Evolutionary conservation across 2,329 filamentous ascomycete species (phyloP), one percentile per base, ranked within the genome.

Genomic region (Paracorniculantispora psalliotae): DNA sequence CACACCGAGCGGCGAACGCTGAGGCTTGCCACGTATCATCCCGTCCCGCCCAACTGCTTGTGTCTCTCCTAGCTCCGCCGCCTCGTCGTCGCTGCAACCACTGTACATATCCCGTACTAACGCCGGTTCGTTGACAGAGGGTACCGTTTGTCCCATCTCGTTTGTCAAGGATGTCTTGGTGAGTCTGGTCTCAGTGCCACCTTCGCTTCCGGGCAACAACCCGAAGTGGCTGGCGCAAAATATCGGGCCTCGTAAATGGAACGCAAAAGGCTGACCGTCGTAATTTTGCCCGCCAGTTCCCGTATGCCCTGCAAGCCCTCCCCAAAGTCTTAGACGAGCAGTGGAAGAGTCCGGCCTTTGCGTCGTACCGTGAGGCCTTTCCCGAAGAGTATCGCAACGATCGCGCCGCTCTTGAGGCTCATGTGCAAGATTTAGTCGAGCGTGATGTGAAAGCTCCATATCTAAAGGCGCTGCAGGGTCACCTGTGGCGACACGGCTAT

Each of bases 121-220:
- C 41, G 15, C 51, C 41, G 64, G 62, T 9, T 33, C 28, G 5
- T 46, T 49, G n/a, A 39, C 66, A 92, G 89, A 92, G 81, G 89
- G 90, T 63, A 92, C 90, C 52, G 86, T 92, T 63, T 92, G 89
- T 72, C 88, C 88, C 66, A 91, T 92, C 71, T 90, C 87, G 66
- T 92, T 92, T 74, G 90, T 92, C 74, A 90, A 90, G 76, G 87
- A 92, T 72, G 84, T 90, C 64, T 78, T 92, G 77, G 90, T 92
- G 84, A 83, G 88, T 76, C 63, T 44, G 19, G 61, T 62, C 58
- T 64, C 59, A 50, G 54, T 62, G 63, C 56, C 55, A 60, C 55
- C 52, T 62, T 62, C 57, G 61, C 62, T 47, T 61, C 52, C 61
- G 54, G 30, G 33, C 23, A 48, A 49, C 12, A n/a, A 30, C n/a